Base-by-base conservation (phyloP, 495 filamentous ascomycete genomes). In the Penicillium bialowiezense region DNA sequence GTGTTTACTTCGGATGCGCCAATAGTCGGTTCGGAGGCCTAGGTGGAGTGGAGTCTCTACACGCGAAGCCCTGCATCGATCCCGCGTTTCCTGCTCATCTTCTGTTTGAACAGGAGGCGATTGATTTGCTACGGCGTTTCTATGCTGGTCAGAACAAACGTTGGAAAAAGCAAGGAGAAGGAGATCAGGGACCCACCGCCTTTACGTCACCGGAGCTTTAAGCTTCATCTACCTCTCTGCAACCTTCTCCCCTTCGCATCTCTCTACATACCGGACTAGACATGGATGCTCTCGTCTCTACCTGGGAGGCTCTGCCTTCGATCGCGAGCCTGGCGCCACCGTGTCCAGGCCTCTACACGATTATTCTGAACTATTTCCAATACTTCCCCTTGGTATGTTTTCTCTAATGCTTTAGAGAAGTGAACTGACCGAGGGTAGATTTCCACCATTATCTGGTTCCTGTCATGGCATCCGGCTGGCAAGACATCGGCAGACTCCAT, bases 1-100 rank as follows among this genome's bases (percentile, higher is more conserved):
- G 79, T 42, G 93, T 97, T 2, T 97, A 89, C 68, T 97, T 88
- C 66, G 93, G 93, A 13, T 95, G 91, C 50, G 75, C 83, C 36
- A 98, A 98, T 71, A 92, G 97, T 59, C 85, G 92, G 36, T 98
- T 98, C 71, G 93, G 93, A 12, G 93, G 93, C 26, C 93, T 88
- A 34, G 93, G 95, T 6, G 9, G 24, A 9, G 24, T 4, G 24
- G 9, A 9, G 91, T 81, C 79, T 24, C 76, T 97, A 23, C 90
- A 97, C 65, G 5, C 4, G 24, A 28, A 28, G 4, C 24, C 5
- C 5, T 32, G 5, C 3, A 32, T 32, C 12, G 29, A 32, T 7
- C 29, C 29, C 12, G n/a, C 5, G 3, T 32, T 32, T 12, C 10
- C 29, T 8, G 29, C 12, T 7, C 5, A 10, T 4, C 5, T 13